phyloP scores from a whole-genome alignment of 2,329 filamentous ascomycete genomes.

The Fonsecaea pedrosoi region DNA sequence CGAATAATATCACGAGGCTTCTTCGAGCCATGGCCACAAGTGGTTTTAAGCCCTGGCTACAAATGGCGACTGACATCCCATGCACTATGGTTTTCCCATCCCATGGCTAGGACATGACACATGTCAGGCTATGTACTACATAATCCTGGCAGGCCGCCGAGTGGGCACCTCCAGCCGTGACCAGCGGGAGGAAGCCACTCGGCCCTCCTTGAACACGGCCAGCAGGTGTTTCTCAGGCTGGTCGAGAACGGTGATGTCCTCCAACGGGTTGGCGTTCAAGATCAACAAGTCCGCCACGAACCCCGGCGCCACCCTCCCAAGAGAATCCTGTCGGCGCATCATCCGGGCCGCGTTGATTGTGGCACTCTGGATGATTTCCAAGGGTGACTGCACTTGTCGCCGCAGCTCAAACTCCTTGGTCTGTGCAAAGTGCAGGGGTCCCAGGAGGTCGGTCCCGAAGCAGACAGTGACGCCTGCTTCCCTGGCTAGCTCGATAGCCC shows the following conservation, averaged over 20 bases:
- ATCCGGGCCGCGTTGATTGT: conserved; percentile 62
- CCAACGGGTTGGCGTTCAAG: conserved; percentile 60
- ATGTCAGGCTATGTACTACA: not conserved
- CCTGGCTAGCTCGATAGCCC: conserved; percentile 56
- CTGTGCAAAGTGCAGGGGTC: conserved; percentile 58
- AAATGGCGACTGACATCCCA: too few relatives aligned
- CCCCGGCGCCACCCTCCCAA: conserved; percentile 60
- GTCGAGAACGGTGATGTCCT: conserved; percentile 62
- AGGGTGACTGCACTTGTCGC: conserved; percentile 50
- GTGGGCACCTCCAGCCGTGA: conserved; percentile 23
- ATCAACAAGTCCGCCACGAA: conserved; percentile 63
- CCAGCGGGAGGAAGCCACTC: conserved; percentile 46
- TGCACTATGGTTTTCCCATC: too few relatives aligned
- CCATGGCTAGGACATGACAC: too few relatives aligned
- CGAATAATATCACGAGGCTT: too few relatives aligned
- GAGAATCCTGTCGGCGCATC: conserved; percentile 53
- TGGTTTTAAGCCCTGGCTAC: too few relatives aligned
- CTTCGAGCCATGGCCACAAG: too few relatives aligned
- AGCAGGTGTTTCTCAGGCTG: conserved; percentile 55
- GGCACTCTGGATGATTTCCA: conserved; percentile 58
- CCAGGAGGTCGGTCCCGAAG: conserved; percentile 63
- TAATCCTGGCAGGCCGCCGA: conserved; percentile 24
- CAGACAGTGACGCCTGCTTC: conserved; percentile 63
- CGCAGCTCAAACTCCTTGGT: conserved; percentile 58
- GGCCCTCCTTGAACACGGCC: conserved; percentile 63